Evolutionary conservation across 2,329 filamentous ascomycete species (phyloP), one percentile per base, ranked within the genome.

Genomic region (Truncatella angustata): DNA sequence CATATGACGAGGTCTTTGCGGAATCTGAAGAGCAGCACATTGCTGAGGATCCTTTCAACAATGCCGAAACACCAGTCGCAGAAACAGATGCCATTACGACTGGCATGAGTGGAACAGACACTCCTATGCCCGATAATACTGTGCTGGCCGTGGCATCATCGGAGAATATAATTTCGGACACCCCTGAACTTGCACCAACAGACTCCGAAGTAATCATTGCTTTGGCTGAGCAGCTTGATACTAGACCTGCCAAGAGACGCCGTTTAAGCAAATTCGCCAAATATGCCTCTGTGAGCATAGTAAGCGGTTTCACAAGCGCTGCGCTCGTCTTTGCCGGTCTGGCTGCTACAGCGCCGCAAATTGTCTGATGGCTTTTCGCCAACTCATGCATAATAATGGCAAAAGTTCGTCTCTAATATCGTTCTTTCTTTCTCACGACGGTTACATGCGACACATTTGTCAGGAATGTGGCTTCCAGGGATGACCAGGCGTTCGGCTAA

Each of bases 211-310:
- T 28, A 12, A 18, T 24, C 23, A 14, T 20, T 3, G 14, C 28
- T 21, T 10, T 4, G 7, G 11, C 16, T 16, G 36, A 48, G 26
- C 26, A 46, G 26, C 40, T 46, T 42, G 46, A 49, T 36, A 10
- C 37, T 16, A 58, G 61, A 18, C 64, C 66, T 23, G 55, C 60
- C 10, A 68, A 68, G 57, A 60, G 58, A 42, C 60, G 62, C n/a
- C 62, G 64, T 16, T 49, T 67, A 21, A 62, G 61, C 16, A 60
- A 66, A 50, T 61, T 62, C 42, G 64, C 63, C 12, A 44, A 44
- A 23, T 44, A 44, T 26, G 40, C 40, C 28, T 12, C 65, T 63
- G 32, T 67, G 56, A 52, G 53, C 43, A 10, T 21, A 45, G 20
- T 39, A 39, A 18, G 59, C 65, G 10, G 64, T 9, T 24, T 62